These are phyloP conservation scores for Leccinum griseonigrum DNA, from an alignment of 1,284 basidiomycete genomes.

Conservation along the genomic window DNA sequence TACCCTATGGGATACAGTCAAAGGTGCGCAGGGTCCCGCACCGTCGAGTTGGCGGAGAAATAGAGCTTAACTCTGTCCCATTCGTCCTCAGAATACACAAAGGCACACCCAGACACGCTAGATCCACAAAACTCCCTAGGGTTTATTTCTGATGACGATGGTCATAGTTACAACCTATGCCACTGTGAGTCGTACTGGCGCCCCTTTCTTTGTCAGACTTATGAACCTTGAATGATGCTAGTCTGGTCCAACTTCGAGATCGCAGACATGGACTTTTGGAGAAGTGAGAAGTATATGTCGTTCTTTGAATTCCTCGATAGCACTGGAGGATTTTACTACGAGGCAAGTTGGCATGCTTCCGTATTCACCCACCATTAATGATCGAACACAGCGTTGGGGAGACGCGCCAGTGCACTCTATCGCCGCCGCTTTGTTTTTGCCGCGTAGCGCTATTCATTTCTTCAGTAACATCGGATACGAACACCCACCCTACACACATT, in stretches of 20 bases:
- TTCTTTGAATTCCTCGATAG: slow-evolving; percentile 80
- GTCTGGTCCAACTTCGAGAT: slow-evolving; percentile 90
- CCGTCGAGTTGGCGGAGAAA: neutral
- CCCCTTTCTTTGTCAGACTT: neutral
- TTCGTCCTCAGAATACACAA: slow-evolving; percentile 40
- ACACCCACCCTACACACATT: slow-evolving; percentile 60
- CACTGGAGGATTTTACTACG: slow-evolving; percentile 84
- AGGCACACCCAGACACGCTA: slow-evolving; percentile 61
- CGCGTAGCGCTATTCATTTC: slow-evolving; percentile 71
- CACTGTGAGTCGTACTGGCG: slow-evolving; percentile 57
- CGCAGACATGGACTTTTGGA: slow-evolving; percentile 80
- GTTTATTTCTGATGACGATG: slow-evolving; percentile 74
- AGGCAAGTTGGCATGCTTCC: slow-evolving; percentile 41
- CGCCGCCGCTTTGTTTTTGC: slow-evolving; percentile 70
- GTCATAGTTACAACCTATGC: slow-evolving; percentile 73
- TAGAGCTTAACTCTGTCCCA: neutral
- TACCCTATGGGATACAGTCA: slow-evolving; percentile 72
- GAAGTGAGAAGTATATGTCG: slow-evolving; percentile 70
- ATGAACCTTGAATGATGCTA: slow-evolving; percentile 24
- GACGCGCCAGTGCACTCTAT: slow-evolving; percentile 89
- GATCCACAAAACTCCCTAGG: slow-evolving; percentile 64
- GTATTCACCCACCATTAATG: neutral
- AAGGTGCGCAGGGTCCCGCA: slow-evolving; percentile 42
- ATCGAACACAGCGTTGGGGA: slow-evolving; percentile 63
- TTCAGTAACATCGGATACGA: slow-evolving; percentile 59